Evolutionary conservation across 768 basidiomycete genomes (phyloP).

Genomic region (Cyathus striatus): DNA sequence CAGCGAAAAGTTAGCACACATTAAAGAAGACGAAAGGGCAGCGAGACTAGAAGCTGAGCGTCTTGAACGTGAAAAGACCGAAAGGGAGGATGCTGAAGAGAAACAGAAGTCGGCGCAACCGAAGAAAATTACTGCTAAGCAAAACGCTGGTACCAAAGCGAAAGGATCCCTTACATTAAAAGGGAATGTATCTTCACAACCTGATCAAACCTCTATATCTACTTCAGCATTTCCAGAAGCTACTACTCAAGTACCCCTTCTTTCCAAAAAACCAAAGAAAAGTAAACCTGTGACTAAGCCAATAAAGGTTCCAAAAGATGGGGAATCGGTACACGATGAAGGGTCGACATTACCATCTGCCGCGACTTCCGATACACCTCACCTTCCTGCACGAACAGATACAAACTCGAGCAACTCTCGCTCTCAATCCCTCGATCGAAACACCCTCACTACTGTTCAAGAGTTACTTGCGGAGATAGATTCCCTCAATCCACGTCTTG

Average conservation of each 20-base stretch:
- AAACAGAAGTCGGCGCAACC: no score
- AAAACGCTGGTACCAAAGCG: no score
- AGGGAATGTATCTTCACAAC: no score
- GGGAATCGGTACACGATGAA: constrained; percentile 35
- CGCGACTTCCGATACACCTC: constrained; percentile 42
- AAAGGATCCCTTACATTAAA: no score
- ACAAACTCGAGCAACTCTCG: constrained; percentile 54
- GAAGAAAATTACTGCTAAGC: constrained; percentile 18
- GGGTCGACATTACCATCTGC: constrained; percentile 37
- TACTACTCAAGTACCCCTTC: constrained; percentile 69
- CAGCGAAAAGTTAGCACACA: constrained; percentile 19
- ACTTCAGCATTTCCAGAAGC: no score
- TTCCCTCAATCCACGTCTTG: constrained; percentile 53
- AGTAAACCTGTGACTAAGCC: constrained; percentile 61
- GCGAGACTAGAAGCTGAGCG: constrained; percentile 9
- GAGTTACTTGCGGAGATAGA: constrained; percentile 69
- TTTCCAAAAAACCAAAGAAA: constrained; percentile 84
- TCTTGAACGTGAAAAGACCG: constrained; percentile 12
- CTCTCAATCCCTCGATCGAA: constrained; percentile 54
- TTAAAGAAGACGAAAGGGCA: constrained; percentile 27
- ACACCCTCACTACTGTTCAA: constrained; percentile 47
- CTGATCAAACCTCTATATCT: no score
- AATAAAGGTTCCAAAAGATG: constrained; percentile 55
- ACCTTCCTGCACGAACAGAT: constrained; percentile 29
- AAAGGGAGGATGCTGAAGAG: constrained; percentile 27